These are phyloP conservation scores for Aspergillus mulundensis DNA, from an alignment of 495 filamentous ascomycete species.

Conservation along the genomic window DNA sequence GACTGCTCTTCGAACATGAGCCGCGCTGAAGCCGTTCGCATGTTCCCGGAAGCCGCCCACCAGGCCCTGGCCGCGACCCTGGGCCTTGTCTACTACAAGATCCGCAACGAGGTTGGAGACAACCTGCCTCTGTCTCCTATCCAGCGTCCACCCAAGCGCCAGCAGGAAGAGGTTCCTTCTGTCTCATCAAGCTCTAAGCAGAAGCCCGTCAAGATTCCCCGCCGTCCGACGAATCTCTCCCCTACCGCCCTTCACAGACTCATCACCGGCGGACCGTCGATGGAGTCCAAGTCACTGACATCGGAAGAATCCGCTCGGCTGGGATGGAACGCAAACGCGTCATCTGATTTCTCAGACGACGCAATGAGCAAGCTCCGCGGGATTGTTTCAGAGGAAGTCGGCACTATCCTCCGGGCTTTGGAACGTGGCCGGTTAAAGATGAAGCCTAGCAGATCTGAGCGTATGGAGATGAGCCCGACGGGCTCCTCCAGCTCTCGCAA, in stretches of 20 bases:
- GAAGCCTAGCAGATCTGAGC: slow-evolving; percentile 6
- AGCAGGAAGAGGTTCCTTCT: slow-evolving; percentile 34
- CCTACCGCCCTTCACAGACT: slow-evolving; percentile 31
- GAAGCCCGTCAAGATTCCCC: slow-evolving; percentile 38
- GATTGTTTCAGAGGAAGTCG: slow-evolving; percentile 36
- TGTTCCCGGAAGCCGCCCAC: slow-evolving; percentile 37
- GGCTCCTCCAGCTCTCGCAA: slow-evolving; percentile 22
- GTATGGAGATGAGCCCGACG: slow-evolving; percentile 29
- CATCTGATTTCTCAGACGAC: slow-evolving; percentile 37
- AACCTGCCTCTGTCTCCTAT: slow-evolving; percentile 22
- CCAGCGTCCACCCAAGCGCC: slow-evolving; percentile 33
- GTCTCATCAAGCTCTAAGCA: slow-evolving; percentile 27
- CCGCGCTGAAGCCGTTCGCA: slow-evolving; percentile 32
- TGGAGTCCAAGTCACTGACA: slow-evolving; percentile 33
- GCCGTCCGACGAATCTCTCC: slow-evolving; percentile 31
- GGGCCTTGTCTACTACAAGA: slow-evolving; percentile 41
- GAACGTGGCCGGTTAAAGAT: slow-evolving; percentile 27
- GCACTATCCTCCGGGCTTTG: slow-evolving; percentile 32
- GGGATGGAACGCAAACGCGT: slow-evolving; percentile 38
- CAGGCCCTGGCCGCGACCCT: slow-evolving; percentile 40
- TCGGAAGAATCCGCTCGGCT: slow-evolving; percentile 38
- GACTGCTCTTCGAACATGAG: slow-evolving; percentile 29
- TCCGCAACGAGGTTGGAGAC: slow-evolving; percentile 40
- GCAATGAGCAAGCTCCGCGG: slow-evolving; percentile 38
- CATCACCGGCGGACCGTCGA: slow-evolving; percentile 33